Percentiles rank a stretch among this genome's conserved stretches.
Evolutionary conservation across 805 yeast species (phyloP).

Genomic region (Saturnispora mendoncae): DNA sequence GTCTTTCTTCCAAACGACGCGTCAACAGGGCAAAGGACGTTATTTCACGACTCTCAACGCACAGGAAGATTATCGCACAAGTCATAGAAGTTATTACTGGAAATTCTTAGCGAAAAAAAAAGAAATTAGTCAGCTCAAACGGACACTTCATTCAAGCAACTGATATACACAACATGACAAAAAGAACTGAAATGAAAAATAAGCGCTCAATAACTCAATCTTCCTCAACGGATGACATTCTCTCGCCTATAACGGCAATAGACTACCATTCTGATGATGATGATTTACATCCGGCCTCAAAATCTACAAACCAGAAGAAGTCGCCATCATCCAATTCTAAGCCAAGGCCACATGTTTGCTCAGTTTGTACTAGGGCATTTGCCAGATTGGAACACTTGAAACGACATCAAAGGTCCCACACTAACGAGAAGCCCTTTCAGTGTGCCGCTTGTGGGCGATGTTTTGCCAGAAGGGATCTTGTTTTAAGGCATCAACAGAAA

Average conservation of each 20-base stretch:
- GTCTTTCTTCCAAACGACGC: too few relatives aligned
- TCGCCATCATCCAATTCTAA: slow-evolving; percentile 38
- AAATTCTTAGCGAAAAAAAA: too few relatives aligned
- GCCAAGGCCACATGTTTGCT: slow-evolving; percentile 88
- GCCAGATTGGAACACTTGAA: slow-evolving; percentile 91
- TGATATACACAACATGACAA: background rate
- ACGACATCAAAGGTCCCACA: slow-evolving; percentile 89
- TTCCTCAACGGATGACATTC: background rate
- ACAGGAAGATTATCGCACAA: too few relatives aligned
- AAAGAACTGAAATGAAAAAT: background rate
- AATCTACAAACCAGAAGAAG: too few relatives aligned
- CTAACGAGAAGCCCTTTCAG: slow-evolving; percentile 92
- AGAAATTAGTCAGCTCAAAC: too few relatives aligned
- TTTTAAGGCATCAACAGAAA: slow-evolving; percentile 90
- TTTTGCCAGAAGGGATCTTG: slow-evolving; percentile 83
- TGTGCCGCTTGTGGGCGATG: slow-evolving; percentile 96
- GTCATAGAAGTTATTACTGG: too few relatives aligned
- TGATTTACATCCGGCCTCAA: background rate
- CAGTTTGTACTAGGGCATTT: slow-evolving; percentile 89
- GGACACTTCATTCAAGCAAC: too few relatives aligned
- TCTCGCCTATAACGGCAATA: slow-evolving; percentile 1
- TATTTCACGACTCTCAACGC: too few relatives aligned
- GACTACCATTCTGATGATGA: slow-evolving; percentile 1
- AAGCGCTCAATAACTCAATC: background rate
- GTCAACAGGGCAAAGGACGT: too few relatives aligned